A percentile compares a stretch with the other conserved stretches of the same genome.
Conservation (phyloP, 1,139 yeast species). For the Nematodospora anomalae region DNA sequence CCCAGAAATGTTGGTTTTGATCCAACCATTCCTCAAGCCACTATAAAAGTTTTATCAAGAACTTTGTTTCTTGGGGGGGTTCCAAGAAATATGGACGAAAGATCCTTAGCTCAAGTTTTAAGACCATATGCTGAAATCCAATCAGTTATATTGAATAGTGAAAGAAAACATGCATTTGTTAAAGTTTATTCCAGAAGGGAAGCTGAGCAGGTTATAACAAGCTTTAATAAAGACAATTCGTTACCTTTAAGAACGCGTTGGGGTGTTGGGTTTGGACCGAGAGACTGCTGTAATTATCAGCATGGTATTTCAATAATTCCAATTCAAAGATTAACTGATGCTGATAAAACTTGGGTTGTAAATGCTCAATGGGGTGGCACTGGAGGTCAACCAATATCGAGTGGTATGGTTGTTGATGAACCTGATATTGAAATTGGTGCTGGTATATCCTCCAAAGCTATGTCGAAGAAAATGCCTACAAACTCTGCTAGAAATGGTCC, state of each 20-base stretch:
- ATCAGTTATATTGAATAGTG: slow-evolving; percentile 81
- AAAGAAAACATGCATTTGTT: slow-evolving; percentile 92
- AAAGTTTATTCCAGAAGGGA: slow-evolving; percentile 94
- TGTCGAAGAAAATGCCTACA: slow-evolving; percentile 84
- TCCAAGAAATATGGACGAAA: slow-evolving; percentile 77
- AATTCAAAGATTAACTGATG: slow-evolving; percentile 82
- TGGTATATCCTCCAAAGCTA: slow-evolving; percentile 91
- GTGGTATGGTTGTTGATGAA: slow-evolving; percentile 88
- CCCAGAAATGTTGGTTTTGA: slow-evolving; percentile 72
- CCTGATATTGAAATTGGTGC: slow-evolving; percentile 97
- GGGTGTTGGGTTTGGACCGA: slow-evolving; percentile 99
- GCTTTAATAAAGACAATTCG: slow-evolving; percentile 50
- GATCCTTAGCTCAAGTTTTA: slow-evolving; percentile 62
- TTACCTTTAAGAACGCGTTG: slow-evolving; percentile 81
- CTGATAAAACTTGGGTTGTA: slow-evolving; percentile 87
- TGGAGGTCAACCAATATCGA: slow-evolving; percentile 79
- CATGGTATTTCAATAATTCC: slow-evolving; percentile 89
- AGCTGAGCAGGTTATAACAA: slow-evolving; percentile 74
- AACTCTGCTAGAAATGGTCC: slow-evolving; percentile 87
- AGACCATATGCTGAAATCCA: slow-evolving; percentile 95
- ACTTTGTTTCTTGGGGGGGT: slow-evolving; percentile 95
- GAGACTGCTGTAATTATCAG: slow-evolving; percentile 96
- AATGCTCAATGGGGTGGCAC: slow-evolving; percentile 98
- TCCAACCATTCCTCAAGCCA: slow-evolving; percentile 70
- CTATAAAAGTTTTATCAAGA: slow-evolving; percentile 81